phyloP scores from a whole-genome alignment of 2,329 filamentous ascomycete species.

The Fusarium proliferatum region DNA sequence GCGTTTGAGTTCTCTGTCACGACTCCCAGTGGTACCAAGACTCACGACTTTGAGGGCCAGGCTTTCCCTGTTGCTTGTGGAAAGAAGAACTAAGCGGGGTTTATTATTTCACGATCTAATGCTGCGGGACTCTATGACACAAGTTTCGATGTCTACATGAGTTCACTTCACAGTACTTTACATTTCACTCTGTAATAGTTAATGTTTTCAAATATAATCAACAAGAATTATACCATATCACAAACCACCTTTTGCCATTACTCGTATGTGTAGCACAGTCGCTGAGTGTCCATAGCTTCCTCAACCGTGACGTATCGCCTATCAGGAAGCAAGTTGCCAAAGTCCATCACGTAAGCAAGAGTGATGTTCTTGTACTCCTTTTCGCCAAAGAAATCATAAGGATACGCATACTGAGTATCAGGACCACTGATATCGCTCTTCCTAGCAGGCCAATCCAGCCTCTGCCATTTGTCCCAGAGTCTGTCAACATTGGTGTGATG shows the following conservation, averaged over 20 bases:
- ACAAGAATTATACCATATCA: too few relatives aligned
- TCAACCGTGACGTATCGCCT: background rate
- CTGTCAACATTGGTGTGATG: background rate
- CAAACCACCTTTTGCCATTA: too few relatives aligned
- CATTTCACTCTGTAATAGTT: background rate
- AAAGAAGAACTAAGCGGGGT: background rate
- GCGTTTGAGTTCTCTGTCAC: background rate
- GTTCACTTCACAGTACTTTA: background rate
- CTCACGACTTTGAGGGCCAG: background rate
- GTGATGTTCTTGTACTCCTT: background rate
- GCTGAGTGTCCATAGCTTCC: background rate
- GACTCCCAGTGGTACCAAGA: background rate
- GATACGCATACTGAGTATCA: background rate
- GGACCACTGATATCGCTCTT: background rate
- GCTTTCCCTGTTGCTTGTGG: conserved; percentile 1
- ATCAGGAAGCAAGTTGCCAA: background rate
- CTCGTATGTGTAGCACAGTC: background rate
- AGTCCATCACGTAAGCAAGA: background rate
- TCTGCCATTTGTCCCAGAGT: background rate
- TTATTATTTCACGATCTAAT: background rate
- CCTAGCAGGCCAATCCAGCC: background rate
- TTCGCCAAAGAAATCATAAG: rapidly evolving
- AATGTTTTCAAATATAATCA: background rate
- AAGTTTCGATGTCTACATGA: background rate
- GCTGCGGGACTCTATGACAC: background rate